A percentile compares a stretch with the other conserved stretches of the same genome.
phyloP scores from a whole-genome alignment of 148 eudicot genomes.

The Suaeda aralocaspica region DNA sequence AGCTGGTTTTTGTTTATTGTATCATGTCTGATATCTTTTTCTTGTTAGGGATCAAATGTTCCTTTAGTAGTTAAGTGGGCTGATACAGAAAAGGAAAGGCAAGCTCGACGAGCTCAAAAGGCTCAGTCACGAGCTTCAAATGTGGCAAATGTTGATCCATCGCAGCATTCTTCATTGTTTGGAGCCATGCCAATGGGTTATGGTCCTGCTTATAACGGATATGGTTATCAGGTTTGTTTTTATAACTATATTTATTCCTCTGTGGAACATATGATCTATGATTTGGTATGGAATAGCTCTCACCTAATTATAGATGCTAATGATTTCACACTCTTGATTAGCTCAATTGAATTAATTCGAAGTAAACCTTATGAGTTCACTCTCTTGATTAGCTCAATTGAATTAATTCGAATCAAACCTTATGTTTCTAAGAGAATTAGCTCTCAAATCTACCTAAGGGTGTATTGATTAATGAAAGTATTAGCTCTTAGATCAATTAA shows the following conservation, averaged over 20 bases:
- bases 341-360: too few relatives aligned
- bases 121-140: conserved; percentile 48
- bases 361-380: too few relatives aligned
- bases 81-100: conserved; percentile 94
- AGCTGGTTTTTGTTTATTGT: not conserved
- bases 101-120: conserved; percentile 82
- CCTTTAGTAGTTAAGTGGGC: conserved; percentile 98
- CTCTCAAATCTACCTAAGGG: too few relatives aligned
- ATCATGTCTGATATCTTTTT: conserved; percentile 9
- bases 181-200: conserved; percentile 88
- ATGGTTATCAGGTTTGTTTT: conserved; percentile 86
- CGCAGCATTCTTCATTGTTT: conserved; percentile 55
- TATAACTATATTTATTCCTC: not conserved
- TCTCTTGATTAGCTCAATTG: too few relatives aligned
- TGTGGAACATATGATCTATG: too few relatives aligned
- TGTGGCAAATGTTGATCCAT: conserved; percentile 44
- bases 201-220: conserved; percentile 73
- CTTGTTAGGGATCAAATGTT: conserved; percentile 67
- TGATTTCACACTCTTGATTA: too few relatives aligned
- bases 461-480: too few relatives aligned
- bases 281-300: too few relatives aligned
- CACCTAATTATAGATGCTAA: too few relatives aligned
- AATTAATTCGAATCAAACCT: too few relatives aligned
- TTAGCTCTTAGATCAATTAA: too few relatives aligned
- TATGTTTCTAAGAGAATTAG: too few relatives aligned